A percentile compares a stretch with the other conserved stretches of the same genome.
Conservation (phyloP, 2,329 filamentous ascomycete genomes). For the Nemania abortiva region DNA sequence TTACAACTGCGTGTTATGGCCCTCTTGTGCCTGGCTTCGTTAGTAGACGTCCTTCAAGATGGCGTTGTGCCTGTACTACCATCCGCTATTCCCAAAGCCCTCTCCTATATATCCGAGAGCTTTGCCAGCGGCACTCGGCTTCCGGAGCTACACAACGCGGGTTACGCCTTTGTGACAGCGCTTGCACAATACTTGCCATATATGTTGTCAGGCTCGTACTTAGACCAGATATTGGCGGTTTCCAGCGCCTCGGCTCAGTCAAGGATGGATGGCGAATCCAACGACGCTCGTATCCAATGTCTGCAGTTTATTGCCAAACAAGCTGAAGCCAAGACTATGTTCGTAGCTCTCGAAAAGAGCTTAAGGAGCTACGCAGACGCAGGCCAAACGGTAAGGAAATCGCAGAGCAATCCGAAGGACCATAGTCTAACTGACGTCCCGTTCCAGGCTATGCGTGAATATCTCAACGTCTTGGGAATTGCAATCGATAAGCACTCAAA, state of each 20-base stretch:
- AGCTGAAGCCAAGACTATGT: slow-evolving; percentile 80
- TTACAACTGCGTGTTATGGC: slow-evolving; percentile 82
- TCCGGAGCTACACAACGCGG: slow-evolving; percentile 80
- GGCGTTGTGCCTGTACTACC: slow-evolving; percentile 87
- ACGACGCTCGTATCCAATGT: slow-evolving; percentile 75
- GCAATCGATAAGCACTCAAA: slow-evolving; percentile 84
- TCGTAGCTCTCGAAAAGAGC: slow-evolving; percentile 77
- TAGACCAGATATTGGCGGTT: slow-evolving; percentile 77
- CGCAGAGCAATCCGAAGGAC: not conserved
- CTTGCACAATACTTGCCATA: slow-evolving; percentile 87
- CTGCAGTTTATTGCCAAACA: slow-evolving; percentile 81
- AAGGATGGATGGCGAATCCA: slow-evolving; percentile 70
- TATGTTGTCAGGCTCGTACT: slow-evolving; percentile 82
- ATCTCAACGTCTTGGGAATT: slow-evolving; percentile 75
- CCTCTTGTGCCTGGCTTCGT: slow-evolving; percentile 87
- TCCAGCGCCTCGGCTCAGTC: slow-evolving; percentile 78
- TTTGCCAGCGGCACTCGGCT: slow-evolving; percentile 66
- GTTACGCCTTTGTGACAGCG: slow-evolving; percentile 82
- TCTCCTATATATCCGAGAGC: slow-evolving; percentile 77
- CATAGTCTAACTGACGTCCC: slow-evolving; percentile 48
- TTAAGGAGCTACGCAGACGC: slow-evolving; percentile 74
- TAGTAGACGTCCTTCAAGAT: slow-evolving; percentile 89
- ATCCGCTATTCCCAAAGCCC: slow-evolving; percentile 76
- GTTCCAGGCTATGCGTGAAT: slow-evolving; percentile 73
- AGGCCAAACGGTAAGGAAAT: slow-evolving; percentile 70